Conservation (phyloP, 768 basidiomycete species). For the Lyophyllum shimeji region DNA sequence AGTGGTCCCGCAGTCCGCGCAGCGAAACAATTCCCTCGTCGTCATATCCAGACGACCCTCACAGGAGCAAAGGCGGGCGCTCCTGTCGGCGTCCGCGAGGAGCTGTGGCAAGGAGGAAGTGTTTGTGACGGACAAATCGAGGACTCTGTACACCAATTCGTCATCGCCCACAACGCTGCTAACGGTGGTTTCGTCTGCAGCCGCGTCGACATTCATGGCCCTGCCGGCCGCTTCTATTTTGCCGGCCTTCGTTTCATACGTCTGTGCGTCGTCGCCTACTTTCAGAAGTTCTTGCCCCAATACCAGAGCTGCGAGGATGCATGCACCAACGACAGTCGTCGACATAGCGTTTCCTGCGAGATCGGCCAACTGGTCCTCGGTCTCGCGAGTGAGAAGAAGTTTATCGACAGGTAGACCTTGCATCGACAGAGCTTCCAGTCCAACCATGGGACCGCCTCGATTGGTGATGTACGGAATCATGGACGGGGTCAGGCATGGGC, state of each 20-base stretch:
- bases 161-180: conserved; percentile 75
- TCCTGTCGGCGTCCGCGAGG: conserved; percentile 62
- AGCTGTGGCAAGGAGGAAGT: conserved; percentile 50
- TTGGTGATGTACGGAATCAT: conserved; percentile 98
- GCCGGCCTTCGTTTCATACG: conserved; percentile 65
- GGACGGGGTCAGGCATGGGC: conserved; percentile 90
- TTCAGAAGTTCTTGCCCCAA: conserved; percentile 66
- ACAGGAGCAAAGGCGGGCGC: conserved; percentile 83
- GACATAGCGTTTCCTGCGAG: conserved; percentile 98
- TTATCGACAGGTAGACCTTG: conserved; percentile 94
- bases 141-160: conserved; percentile 54
- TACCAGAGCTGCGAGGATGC: conserved; percentile 81
- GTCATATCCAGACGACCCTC: conserved; percentile 86
- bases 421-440: conserved; percentile 88
- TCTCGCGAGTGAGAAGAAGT: conserved; percentile 88
- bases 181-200: conserved; percentile 22
- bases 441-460: conserved; percentile 94
- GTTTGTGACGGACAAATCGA: conserved; percentile 66
- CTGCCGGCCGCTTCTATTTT: conserved; percentile 27
- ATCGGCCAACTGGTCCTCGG: conserved; percentile 90
- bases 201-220: conserved; percentile 52
- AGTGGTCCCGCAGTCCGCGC: conserved; percentile 73
- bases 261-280: conserved; percentile 59
- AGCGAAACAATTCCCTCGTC: conserved; percentile 60
- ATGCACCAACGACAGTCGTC: conserved; percentile 91